Base-by-base conservation (phyloP, 805 yeast species). In the Candida orba region DNA sequence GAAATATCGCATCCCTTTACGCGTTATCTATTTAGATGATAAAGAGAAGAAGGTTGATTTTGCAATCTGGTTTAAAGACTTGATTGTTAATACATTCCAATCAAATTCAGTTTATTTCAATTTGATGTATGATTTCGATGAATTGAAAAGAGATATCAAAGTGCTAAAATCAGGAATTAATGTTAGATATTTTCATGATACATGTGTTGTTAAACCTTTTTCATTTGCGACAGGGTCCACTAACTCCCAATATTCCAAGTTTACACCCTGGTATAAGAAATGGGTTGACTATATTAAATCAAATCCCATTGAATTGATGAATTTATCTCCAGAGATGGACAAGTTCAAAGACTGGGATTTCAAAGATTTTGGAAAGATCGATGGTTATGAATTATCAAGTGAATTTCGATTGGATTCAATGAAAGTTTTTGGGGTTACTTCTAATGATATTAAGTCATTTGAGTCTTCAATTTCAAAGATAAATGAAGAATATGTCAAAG, bases 241-340 rank as follows among this genome's bases (percentile, higher is more conserved):
- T 48, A 74, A 73, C 1, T 63, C 70, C 1, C 71, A 64, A 39
- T 73, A 68, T 42, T 65, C 74, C 2, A 71, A 71, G 10, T 73
- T 72, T 47, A 63, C 75, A 4, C 77, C 77, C 0, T 73, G 76
- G 75, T 70, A 62, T 48, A 68, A 60, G 43, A 63, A 67, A 27
- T 73, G 77, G 77, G 52, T 55, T 8, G 52, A 54, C 14, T 51
- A 57, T 39, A 49, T 69, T 10, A 51, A 63, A 33, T 48, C 49
- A 6, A 33, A 52, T 22, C 46, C 47, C 8, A 25, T 39, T n/a
- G 34, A 29, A 34, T 33, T 41, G 6, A 33, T 10, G 27, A 10
- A 37, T 17, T 14, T 36, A 18, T 14, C 31, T 4, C 25, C 45
- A 22, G 38, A 40, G 8, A 41, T 41, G 8, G 39, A 45, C 20